Base-by-base conservation (phyloP, 2,329 filamentous ascomycete genomes). In the Colletotrichum endophyticum region DNA sequence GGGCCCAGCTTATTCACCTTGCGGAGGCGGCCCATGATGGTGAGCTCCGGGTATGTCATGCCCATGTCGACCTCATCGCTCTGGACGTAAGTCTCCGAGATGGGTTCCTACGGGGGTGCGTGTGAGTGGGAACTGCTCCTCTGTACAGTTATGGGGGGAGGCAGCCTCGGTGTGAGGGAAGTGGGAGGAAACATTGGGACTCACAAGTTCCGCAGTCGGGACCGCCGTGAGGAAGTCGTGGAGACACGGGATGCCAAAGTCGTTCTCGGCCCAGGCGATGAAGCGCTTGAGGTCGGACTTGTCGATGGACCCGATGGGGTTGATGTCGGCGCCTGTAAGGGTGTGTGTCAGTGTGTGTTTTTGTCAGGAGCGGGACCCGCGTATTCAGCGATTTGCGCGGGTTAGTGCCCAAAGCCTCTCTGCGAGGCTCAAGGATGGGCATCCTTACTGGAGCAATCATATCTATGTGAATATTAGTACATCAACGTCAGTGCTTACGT, bases 211-310 rank as follows among this genome's bases (percentile, higher is more conserved):
- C 6, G 92, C 92, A 0, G 91, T 93, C 5, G 92, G 92, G 0
- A 87, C 86, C 1, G 92, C 93, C 15, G 88, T 86, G 53, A 96
- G 83, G 85, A 96, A 96, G 12, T 91, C 88, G 12, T 91, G 83
- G 2, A 95, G 88, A 70, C 94, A 91, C 0, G 93, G 92, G 2
- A 96, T 84, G 7, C 89, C 83, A 80, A 94, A 95, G 44, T 88
- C 85, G 22, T 82, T 85, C 69, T 87, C 83, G 4, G 92, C 90
- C 88, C 91, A 95, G n/a, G 85, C 86, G 75, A 95, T 94, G 84
- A 96, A 95, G 12, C 89, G 85, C 82, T 94, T 95, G 2, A 95
- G 86, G 79, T 96, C 94, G 3, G 88, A 91, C 83, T 95, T 95
- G 73, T 84, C 85, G 49, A 90, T 89, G 8, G 88, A 88, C 19